Base-by-base conservation (phyloP, 192 early-diverging fungal genomes). In the Coemansia biformis region DNA sequence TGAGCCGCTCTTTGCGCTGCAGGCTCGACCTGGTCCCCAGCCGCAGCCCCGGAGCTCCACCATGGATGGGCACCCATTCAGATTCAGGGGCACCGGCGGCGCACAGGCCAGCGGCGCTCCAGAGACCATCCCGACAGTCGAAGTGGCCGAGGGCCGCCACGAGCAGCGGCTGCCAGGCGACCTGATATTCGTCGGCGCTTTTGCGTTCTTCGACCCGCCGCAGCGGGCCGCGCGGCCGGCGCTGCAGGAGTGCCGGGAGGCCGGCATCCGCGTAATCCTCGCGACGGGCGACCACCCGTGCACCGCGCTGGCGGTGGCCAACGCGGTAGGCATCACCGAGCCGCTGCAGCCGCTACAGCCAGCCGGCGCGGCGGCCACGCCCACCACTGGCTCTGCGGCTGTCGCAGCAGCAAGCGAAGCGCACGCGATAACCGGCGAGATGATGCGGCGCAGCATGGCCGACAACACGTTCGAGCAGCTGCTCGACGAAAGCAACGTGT, bases 161-260 rank as follows among this genome's bases (percentile, higher is more conserved):
- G 24, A 24, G 14, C 32, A 28, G 8, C 32, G 37, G 13, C 8
- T 70, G 39, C 60, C 67, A 3, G 22, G 38, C 2, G 56, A 61
- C 28, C 26, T 71, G 54, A 31, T 66, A 0, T 75, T 75, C 56
- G 59, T 70, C 15, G 72, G 72, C 2, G 61, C 72, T 2, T 61
- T 70, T 51, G 72, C 66, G 1, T 70, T 70, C 36, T 63, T 48
- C 33, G 72, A 75, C 47, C 72, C 72, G 14, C 57, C 61, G 26
- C 66, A 65, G 34, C 50, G 44, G n/a, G 65, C 58, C n/a, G 65
- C 72, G 7, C 48, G 54, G 22, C 56, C 54, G 16, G 60, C 57
- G 31, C 32, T 76, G 14, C 51, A 47, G 10, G 61, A 63, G 26
- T 68, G 66, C 51, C 66, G 61, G 49, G 57, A 59, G 17, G 56